A percentile compares a stretch with the other conserved stretches of the same genome.
phyloP scores from a whole-genome alignment of 257 asterid species.

The Solanum etuberosum region DNA sequence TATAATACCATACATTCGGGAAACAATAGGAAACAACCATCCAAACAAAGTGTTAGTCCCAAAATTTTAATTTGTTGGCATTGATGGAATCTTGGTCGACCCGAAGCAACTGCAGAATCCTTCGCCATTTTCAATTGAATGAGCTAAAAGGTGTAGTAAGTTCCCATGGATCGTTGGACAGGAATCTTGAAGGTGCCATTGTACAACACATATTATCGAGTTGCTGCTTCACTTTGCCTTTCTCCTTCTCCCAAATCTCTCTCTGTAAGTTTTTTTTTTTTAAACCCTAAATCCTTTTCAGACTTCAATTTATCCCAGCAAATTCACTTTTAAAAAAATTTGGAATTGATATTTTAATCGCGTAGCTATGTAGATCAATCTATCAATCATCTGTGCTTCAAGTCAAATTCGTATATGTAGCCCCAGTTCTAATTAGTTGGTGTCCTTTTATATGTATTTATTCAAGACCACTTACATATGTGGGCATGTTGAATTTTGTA shows the following conservation, averaged over 20 bases:
- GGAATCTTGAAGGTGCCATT: constrained; percentile 65
- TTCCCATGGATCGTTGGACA: constrained; percentile 77
- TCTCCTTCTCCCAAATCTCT: constrained; percentile 43
- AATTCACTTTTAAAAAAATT: neutral
- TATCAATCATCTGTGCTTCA: neutral
- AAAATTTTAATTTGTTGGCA: no score
- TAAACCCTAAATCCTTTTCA: neutral
- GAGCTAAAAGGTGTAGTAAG: neutral
- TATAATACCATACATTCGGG: no score
- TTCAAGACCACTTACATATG: neutral
- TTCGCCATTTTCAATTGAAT: neutral
- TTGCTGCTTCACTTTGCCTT: constrained; percentile 76
- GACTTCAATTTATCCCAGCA: neutral
- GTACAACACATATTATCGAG: constrained; percentile 44
- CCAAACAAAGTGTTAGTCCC: no score
- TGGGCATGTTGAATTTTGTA: neutral
- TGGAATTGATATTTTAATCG: neutral
- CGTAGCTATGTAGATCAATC: neutral
- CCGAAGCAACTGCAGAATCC: neutral
- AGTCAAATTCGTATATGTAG: neutral
- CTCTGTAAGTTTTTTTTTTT: constrained; percentile 33
- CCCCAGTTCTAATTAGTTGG: neutral
- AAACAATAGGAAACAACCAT: no score
- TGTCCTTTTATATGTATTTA: neutral
- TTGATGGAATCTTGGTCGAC: no score